These are phyloP conservation scores for Wickerhamiella spandovensis DNA, from an alignment of 805 yeast species.

Conservation along the genomic window DNA sequence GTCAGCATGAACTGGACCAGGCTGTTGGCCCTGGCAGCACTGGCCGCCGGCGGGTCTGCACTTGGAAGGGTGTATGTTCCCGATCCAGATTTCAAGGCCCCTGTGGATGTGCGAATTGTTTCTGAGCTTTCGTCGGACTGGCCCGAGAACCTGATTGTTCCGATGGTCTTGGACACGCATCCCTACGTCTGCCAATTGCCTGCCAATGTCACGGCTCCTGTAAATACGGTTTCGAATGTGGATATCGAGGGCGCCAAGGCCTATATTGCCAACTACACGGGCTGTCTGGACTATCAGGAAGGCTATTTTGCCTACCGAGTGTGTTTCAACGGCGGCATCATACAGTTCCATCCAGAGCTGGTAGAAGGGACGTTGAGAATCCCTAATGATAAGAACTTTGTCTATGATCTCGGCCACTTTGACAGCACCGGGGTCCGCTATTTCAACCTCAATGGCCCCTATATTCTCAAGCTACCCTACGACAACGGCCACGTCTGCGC, in stretches of 20 bases:
- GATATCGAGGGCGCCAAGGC: constrained; percentile 38
- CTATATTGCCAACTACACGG: constrained; percentile 17
- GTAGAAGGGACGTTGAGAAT: not conserved
- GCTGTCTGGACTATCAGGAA: constrained; percentile 21
- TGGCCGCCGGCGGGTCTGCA: not conserved
- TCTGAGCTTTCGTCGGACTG: not conserved
- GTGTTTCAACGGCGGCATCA: constrained; percentile 35
- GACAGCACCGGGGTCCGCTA: constrained; percentile 5
- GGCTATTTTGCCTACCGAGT: constrained; percentile 45
- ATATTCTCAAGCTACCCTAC: constrained; percentile 10
- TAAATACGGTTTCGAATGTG: not conserved
- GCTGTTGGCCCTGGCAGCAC: not conserved
- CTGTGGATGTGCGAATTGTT: not conserved
- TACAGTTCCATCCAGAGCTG: constrained; percentile 32
- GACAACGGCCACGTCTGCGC: constrained; percentile 48
- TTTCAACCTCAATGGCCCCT: constrained; percentile 6
- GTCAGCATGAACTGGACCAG: not conserved
- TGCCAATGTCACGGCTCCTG: not conserved
- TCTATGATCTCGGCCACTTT: not conserved
- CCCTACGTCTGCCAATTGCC: constrained; percentile 5
- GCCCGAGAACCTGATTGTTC: not conserved
- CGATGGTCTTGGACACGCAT: not conserved
- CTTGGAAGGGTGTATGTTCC: not conserved
- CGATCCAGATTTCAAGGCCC: not conserved
- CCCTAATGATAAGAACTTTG: not conserved